Evolutionary conservation across 495 filamentous ascomycete genomes (phyloP).

Genomic region (Talaromyces liani): DNA sequence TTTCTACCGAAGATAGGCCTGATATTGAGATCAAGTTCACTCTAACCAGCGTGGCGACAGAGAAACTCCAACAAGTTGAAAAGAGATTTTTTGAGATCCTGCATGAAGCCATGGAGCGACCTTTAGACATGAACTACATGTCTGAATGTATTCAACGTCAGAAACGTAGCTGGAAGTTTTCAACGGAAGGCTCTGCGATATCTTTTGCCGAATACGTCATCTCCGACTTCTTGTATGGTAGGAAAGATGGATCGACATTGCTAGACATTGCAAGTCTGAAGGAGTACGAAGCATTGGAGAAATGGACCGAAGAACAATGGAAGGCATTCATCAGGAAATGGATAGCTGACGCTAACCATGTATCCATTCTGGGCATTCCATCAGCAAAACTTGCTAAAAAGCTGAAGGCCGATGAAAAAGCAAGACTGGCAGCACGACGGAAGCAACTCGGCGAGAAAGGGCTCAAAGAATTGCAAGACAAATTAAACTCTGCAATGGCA

Average conservation of each 20-base stretch:
- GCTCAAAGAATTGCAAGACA: conserved; percentile 62
- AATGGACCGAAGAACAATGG: conserved; percentile 81
- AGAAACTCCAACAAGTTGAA: conserved; percentile 76
- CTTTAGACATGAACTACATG: conserved; percentile 83
- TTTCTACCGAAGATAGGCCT: conserved; percentile 68
- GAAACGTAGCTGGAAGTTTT: conserved; percentile 67
- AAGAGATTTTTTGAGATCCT: conserved; percentile 78
- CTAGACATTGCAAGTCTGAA: conserved; percentile 56
- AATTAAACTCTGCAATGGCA: conserved; percentile 69
- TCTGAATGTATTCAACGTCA: conserved; percentile 76
- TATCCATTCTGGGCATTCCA: conserved; percentile 82
- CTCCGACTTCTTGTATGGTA: conserved; percentile 85
- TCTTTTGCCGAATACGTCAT: conserved; percentile 78
- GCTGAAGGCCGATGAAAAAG: conserved; percentile 63
- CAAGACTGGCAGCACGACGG: conserved; percentile 47
- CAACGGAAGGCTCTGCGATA: conserved; percentile 64
- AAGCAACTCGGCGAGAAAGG: conserved; percentile 56
- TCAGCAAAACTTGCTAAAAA: conserved; percentile 62
- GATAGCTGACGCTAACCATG: conserved; percentile 77
- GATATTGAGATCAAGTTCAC: conserved; percentile 75
- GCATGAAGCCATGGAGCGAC: conserved; percentile 67
- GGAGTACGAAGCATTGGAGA: conserved; percentile 69
- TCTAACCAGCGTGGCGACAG: conserved; percentile 76
- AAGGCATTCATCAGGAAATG: conserved; percentile 71
- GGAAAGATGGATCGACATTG: conserved; percentile 74